phyloP scores from a whole-genome alignment of 176 grass and related monocot genomes.

The Miscanthus lutarioriparius region DNA sequence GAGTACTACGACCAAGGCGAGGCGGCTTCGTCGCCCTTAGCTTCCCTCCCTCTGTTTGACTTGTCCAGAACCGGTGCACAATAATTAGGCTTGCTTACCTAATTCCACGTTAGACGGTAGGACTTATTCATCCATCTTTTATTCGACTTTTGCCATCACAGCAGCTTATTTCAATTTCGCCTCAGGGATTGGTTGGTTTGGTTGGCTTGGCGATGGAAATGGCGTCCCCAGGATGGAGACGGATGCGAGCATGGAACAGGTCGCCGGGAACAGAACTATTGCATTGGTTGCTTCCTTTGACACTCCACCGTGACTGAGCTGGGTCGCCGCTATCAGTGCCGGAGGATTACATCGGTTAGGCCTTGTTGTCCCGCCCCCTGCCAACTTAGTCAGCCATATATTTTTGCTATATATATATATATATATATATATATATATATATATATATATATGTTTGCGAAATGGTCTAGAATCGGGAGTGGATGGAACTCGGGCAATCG shows the following conservation, averaged over 20 bases:
- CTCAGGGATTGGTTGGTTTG: neutral
- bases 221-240: constrained; percentile 14
- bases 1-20: neutral
- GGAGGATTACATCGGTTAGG: constrained; percentile 7
- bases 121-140: neutral
- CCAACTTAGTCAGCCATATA: neutral
- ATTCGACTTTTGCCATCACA: neutral
- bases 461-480: neutral
- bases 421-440: neutral
- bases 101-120: constrained; percentile 38
- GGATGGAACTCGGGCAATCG: neutral
- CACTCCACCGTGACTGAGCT: constrained; percentile 13
- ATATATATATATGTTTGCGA: neutral
- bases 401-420: neutral
- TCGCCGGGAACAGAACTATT: neutral
- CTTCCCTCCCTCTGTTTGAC: constrained; percentile 28
- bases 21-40: constrained; percentile 9
- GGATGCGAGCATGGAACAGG: constrained; percentile 27
- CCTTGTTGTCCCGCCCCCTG: neutral
- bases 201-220: constrained; percentile 10
- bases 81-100: constrained; percentile 37
- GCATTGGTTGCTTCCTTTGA: constrained; percentile 16
- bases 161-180: neutral
- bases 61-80: neutral
- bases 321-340: constrained; percentile 4